These are phyloP conservation scores for Fusarium equiseti DNA, from an alignment of 2,329 filamentous ascomycete genomes.

Conservation along the genomic window DNA sequence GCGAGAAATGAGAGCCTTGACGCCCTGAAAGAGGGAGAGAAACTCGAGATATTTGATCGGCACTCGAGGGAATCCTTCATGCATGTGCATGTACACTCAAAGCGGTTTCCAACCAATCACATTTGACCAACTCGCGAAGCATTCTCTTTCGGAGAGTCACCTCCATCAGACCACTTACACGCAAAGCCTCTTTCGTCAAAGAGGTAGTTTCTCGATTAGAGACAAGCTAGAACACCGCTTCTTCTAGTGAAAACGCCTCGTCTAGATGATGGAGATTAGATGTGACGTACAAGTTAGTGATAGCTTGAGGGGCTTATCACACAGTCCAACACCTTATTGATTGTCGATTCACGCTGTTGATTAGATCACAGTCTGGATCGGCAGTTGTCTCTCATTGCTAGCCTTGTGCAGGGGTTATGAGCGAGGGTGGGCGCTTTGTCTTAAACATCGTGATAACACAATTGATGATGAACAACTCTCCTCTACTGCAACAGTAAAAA, in stretches of 20 bases:
- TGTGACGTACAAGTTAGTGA: neutral
- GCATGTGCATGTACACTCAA: slow-evolving; percentile 2
- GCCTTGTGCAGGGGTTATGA: slow-evolving; percentile 5
- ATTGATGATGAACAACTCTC: neutral
- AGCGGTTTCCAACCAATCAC: slow-evolving; percentile 12
- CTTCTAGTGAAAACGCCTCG: slow-evolving; percentile 11
- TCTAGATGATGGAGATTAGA: neutral
- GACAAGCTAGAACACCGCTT: neutral
- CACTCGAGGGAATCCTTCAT: slow-evolving; percentile 23
- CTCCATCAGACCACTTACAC: neutral
- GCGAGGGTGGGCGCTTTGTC: slow-evolving; percentile 5
- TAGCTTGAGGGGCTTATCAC: slow-evolving; percentile 15
- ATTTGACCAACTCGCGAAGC: slow-evolving; percentile 21
- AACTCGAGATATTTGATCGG: slow-evolving; percentile 15
- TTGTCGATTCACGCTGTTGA: neutral
- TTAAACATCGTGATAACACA: neutral
- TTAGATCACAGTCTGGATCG: neutral
- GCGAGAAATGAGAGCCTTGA: neutral
- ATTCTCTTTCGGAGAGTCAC: slow-evolving; percentile 9
- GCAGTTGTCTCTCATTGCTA: slow-evolving; percentile 9
- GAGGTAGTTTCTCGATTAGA: neutral
- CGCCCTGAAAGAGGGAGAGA: neutral
- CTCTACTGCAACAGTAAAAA: neutral
- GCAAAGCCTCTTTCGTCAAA: neutral
- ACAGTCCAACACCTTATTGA: neutral